Conservation (phyloP, 139 green algal species). For the Ostreobium quekettii region DNA sequence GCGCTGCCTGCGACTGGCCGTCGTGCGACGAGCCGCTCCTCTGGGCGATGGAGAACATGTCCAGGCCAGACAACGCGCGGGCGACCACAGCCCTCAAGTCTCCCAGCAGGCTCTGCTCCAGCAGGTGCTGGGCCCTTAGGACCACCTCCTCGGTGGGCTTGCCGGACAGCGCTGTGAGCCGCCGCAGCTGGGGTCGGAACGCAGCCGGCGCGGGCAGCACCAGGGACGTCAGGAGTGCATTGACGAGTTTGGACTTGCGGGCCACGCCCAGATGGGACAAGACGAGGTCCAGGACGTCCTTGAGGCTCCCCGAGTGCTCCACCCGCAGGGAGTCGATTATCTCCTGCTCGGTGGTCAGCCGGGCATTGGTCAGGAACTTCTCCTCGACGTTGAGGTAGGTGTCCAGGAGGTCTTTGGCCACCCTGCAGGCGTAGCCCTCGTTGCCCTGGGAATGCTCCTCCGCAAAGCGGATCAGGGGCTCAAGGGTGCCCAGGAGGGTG, state of each 20-base stretch:
- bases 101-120: constrained; percentile 77
- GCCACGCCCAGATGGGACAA: constrained; percentile 62
- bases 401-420: constrained; percentile 62
- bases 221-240: constrained; percentile 61
- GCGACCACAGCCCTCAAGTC: constrained; percentile 79
- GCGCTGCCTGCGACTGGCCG: neutral
- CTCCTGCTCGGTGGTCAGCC: constrained; percentile 72
- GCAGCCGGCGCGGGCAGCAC: constrained; percentile 61
- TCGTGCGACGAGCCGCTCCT: constrained; percentile 26
- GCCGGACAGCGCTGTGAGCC: constrained; percentile 58
- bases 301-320: constrained; percentile 45
- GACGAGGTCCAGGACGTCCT: constrained; percentile 76
- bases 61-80: constrained; percentile 72
- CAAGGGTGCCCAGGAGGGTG: constrained; percentile 37
- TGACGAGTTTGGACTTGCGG: constrained; percentile 64
- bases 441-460: constrained; percentile 50
- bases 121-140: constrained; percentile 15
- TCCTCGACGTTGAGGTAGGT: constrained; percentile 66
- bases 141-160: constrained; percentile 35
- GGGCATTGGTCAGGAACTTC: constrained; percentile 29
- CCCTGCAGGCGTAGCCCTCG: constrained; percentile 39
- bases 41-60: constrained; percentile 66
- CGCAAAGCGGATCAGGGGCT: constrained; percentile 56
- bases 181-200: constrained; percentile 65
- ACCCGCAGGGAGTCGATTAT: constrained; percentile 75